These are phyloP conservation scores for Pisolithus microcarpus DNA, from an alignment of 768 basidiomycete genomes.

Conservation along the genomic window DNA sequence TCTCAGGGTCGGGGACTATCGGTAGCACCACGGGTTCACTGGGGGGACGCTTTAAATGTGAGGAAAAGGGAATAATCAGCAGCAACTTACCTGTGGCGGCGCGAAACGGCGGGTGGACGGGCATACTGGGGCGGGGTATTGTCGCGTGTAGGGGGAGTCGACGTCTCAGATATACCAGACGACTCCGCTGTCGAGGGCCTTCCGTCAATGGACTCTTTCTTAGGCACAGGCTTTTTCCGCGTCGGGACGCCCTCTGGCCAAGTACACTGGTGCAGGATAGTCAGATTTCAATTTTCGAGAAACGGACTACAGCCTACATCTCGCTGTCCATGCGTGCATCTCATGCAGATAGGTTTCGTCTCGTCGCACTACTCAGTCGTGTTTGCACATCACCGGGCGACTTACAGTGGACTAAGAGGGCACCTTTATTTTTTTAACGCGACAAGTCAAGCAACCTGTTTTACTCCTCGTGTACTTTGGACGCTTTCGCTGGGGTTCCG, in stretches of 20 bases:
- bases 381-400: not conserved
- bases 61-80: not conserved
- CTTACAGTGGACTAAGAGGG: slow-evolving; percentile 4
- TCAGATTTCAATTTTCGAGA: slow-evolving; percentile 9
- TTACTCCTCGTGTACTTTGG: slow-evolving; percentile 94
- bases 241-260: slow-evolving; percentile 78
- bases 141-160: slow-evolving; percentile 65
- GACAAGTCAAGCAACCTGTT: slow-evolving; percentile 90
- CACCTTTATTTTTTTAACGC: slow-evolving; percentile 94
- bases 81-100: slow-evolving; percentile 33
- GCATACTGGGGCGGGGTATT: slow-evolving; percentile 50
- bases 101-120: slow-evolving; percentile 31
- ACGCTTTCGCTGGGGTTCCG: slow-evolving; percentile 59
- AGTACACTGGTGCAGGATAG: slow-evolving; percentile 47
- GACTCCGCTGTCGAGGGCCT: slow-evolving; percentile 73
- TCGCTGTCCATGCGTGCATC: slow-evolving; percentile 79
- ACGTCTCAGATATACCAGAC: slow-evolving; percentile 62
- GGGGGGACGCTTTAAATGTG: slow-evolving; percentile 4
- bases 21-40: slow-evolving; percentile 43
- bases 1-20: slow-evolving; percentile 38
- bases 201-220: slow-evolving; percentile 54
- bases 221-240: slow-evolving; percentile 55
- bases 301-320: slow-evolving; percentile 43
- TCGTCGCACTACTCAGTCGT: slow-evolving; percentile 69
- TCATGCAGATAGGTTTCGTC: slow-evolving; percentile 77